Evolutionary conservation across 1,139 yeast species (phyloP), one percentile per base, ranked within the genome.

Genomic region (Hansenula sp.): DNA sequence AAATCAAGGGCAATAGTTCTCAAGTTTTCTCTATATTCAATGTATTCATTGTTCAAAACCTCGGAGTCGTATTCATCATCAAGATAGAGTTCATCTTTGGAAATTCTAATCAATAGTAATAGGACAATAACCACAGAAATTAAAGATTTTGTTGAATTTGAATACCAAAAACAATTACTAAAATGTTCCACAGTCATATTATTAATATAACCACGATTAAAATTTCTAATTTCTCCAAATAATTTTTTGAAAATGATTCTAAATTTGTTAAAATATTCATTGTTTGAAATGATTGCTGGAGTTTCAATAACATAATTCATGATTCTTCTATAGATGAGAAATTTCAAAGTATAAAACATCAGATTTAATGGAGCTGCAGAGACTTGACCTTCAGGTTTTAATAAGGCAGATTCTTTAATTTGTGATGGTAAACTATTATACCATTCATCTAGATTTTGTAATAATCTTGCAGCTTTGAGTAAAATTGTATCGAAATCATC

Each of bases 281-380:
- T 52, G 4, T 43, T 40, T 13, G 41, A 25, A 2, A 30, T 18
- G 5, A 31, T 35, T 2, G 24, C 5, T 2, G 40, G 50, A 15
- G 37, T 38, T 29, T 59, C 62, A 19, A 56, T 49, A 36, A 53
- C 54, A 9, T 45, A 41, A 35, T 50, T 51, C 16, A 59, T 40
- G 3, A 57, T 35, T 41, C 63, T 47, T 50, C 60, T 52, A 40
- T 55, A 57, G 15, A 50, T 52, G 8, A 58, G 36, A 21, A 58
- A 50, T n/a, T 48, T 36, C 18, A 58, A 29, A 3, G 57, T 44
- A 35, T 57, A 57, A 38, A 53, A 58, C 4, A 52, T 48, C 24
- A 60, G 42, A 41, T 48, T 52, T 38, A 60, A 45, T 2, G 62
- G 52, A 2, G 57, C 55, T 5, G 60, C 49, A 4, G 60, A 51